Conservation (phyloP, 2,329 filamentous ascomycete genomes). For the Neonectria magnoliae region DNA sequence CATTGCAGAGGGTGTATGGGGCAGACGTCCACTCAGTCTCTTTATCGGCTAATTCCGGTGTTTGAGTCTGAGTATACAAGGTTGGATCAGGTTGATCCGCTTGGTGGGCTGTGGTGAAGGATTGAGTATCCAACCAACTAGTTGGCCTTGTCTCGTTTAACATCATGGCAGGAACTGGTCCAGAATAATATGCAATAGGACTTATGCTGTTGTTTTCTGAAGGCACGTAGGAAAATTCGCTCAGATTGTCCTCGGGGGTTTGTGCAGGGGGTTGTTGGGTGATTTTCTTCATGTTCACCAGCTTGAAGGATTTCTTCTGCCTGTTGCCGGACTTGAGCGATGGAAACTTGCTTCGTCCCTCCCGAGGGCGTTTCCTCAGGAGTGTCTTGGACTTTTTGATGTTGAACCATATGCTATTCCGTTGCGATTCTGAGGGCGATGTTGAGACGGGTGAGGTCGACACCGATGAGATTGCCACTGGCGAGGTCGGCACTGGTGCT, state of each 20-base stretch:
- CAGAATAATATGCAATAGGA: not conserved
- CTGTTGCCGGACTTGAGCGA: not conserved
- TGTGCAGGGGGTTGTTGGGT: not conserved
- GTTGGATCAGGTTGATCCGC: not conserved
- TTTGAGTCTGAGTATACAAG: not conserved
- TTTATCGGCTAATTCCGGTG: not conserved
- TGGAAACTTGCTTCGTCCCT: not conserved
- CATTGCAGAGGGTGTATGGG: not conserved
- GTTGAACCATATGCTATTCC: not conserved
- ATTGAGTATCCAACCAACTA: not conserved
- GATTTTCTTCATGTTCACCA: not conserved
- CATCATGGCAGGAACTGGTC: not conserved
- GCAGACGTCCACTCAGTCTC: not conserved
- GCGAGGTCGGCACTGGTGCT: not conserved
- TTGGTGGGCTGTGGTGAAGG: not conserved
- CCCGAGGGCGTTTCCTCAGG: not conserved
- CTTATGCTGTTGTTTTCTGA: not conserved
- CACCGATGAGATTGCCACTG: no score
- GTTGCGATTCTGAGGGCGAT: not conserved
- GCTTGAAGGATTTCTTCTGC: not conserved
- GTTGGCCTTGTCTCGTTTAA: not conserved
- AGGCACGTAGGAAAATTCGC: not conserved
- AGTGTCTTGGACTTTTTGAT: slow-evolving; percentile 8
- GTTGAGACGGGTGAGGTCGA: not conserved
- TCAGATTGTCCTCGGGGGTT: not conserved